Evolutionary conservation across 345 rosid species (phyloP).

Genomic region (Euphorbia lathyris): DNA sequence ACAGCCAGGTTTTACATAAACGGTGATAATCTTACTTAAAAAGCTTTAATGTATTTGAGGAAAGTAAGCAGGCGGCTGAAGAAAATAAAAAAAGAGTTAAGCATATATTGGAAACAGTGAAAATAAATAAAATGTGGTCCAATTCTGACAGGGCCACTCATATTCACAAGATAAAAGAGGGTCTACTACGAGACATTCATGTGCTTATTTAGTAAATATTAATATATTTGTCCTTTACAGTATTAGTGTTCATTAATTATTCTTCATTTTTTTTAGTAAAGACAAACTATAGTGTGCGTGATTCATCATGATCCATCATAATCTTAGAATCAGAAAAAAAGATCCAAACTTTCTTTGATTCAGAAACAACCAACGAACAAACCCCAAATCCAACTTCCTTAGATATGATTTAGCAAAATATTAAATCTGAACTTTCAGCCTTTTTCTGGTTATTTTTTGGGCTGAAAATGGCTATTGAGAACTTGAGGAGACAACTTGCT

Average conservation of each 20-base stretch:
- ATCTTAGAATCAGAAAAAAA: background rate
- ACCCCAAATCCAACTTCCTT: background rate
- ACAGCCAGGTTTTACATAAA: too few species aligned
- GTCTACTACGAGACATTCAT: background rate
- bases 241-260: background rate
- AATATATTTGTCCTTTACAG: background rate
- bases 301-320: background rate
- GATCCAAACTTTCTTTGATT: background rate
- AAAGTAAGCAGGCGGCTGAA: too few species aligned
- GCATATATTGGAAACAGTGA: background rate
- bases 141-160: background rate
- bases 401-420: too few species aligned
- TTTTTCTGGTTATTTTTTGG: background rate
- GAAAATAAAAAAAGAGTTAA: too few species aligned
- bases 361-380: too few species aligned
- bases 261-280: background rate
- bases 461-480: conserved; percentile 48
- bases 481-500: conserved; percentile 68
- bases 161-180: background rate
- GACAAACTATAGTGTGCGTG: background rate
- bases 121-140: background rate
- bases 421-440: background rate
- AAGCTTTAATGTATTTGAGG: too few species aligned
- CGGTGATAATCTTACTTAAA: too few species aligned
- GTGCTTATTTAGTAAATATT: background rate